Base-by-base conservation (phyloP, 768 basidiomycete species). In the Panaeolus papilionaceus region DNA sequence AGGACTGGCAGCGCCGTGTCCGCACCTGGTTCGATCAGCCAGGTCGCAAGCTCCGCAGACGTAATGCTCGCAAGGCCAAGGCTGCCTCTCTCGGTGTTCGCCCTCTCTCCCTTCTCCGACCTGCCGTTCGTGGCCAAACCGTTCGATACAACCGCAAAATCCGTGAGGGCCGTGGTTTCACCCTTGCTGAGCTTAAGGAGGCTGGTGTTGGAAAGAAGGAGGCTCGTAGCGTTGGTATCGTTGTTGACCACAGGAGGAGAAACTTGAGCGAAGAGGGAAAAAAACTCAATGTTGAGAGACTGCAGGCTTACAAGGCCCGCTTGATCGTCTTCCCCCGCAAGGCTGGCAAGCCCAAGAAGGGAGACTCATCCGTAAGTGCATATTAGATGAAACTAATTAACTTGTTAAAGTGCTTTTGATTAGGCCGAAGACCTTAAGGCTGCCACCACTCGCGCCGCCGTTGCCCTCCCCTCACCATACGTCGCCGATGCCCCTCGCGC, bases 1-100 rank as follows among this genome's bases (percentile, higher is more conserved):
- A 99, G 90, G 96, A 99, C 81, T 99, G 96, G 96, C 97, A 99
- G 82, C 88, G 91, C 77, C 92, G 92, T 72, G 95, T 97, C 75
- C 92, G 92, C 82, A 97, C 95, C 78, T 96, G 96, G 96, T 99
- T 99, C 80, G 93, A 99, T 86, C 98, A 99, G 84, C 95, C 98
- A 66, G 97, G 96, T 62, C 93, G 94, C 79, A 99, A 99, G 85
- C 92, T 96, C 80, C 93, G 94, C 80, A 88, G 98, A 79, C 93
- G 98, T 79, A 90, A 85, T 61, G 95, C 96, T 51, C 94, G 98
- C 82, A 92, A 95, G 82, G 84, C 85, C 74, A 99, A 98, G 85
- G 95, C 95, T 66, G 88, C 95, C 58, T 79, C 89, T 69, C 92
- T 98, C 66, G 98, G 98, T 73, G 94, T 95, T 71, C 94, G 95